phyloP scores from a whole-genome alignment of 108 stramenopile species.

The Bacterosira constricta region DNA sequence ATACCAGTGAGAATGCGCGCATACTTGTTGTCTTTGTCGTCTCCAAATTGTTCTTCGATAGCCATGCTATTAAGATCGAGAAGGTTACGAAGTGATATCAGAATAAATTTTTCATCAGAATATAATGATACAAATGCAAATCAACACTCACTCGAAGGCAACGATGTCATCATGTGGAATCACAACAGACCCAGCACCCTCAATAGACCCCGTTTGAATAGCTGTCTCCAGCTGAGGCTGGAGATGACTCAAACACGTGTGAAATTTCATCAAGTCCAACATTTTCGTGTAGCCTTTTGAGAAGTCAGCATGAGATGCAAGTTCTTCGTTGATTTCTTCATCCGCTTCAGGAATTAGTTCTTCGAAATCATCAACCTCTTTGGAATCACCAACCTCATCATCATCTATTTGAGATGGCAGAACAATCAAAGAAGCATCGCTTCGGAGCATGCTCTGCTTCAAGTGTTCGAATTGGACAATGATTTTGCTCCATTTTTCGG shows the following conservation, averaged over 20 bases:
- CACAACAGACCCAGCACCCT: constrained; percentile 6
- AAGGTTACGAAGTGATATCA: neutral
- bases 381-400: neutral
- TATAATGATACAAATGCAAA: no score
- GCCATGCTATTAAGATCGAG: constrained; percentile 6
- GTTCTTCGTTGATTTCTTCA: constrained; percentile 19
- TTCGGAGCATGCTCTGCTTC: constrained; percentile 28
- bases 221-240: constrained; percentile 35
- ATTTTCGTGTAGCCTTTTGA: constrained; percentile 9
- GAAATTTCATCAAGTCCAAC: constrained; percentile 35
- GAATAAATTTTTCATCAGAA: no score
- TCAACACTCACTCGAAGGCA: constrained; percentile 30
- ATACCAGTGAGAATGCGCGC: constrained; percentile 26
- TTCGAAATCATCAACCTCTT: constrained; percentile 2
- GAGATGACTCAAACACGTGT: constrained; percentile 44
- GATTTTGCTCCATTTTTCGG: constrained; percentile 33
- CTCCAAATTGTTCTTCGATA: constrained; percentile 21
- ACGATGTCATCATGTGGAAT: constrained; percentile 39
- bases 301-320: constrained; percentile 31
- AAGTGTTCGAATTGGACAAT: constrained; percentile 22
- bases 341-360: constrained; percentile 26
- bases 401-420: constrained; percentile 27
- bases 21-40: constrained; percentile 20
- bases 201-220: constrained; percentile 10
- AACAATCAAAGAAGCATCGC: constrained; percentile 31